These are phyloP conservation scores for Aspergillus bertholletiae DNA, from an alignment of 495 filamentous ascomycete species.

Conservation along the genomic window DNA sequence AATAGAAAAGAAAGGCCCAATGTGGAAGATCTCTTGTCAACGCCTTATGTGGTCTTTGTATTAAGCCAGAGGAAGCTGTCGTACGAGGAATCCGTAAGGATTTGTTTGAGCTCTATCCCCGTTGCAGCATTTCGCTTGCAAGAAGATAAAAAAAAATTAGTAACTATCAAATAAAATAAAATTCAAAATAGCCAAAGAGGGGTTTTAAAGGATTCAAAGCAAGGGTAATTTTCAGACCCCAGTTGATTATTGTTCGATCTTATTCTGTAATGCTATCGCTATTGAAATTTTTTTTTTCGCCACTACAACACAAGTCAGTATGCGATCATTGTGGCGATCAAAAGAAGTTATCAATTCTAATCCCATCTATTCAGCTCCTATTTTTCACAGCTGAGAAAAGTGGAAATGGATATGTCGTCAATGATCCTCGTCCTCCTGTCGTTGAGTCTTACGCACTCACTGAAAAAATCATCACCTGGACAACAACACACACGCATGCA, in stretches of 20 bases:
- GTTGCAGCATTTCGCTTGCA: not conserved
- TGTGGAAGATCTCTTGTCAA: not conserved
- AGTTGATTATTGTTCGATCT: conserved; percentile 9
- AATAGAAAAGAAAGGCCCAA: not conserved
- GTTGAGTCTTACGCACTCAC: conserved; percentile 11
- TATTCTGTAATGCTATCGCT: conserved; percentile 3
- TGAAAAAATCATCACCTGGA: conserved; percentile 6
- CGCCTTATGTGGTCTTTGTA: not conserved
- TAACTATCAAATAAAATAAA: no score
- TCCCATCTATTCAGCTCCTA: not conserved
- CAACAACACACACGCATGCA: conserved; percentile 15
- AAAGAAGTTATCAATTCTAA: not conserved
- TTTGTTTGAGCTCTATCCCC: not conserved
- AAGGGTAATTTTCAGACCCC: not conserved
- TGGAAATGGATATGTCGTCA: not conserved
- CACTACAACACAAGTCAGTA: not conserved
- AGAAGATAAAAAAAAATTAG: conserved; percentile 9
- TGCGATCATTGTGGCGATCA: not conserved
- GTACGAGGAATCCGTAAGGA: not conserved
- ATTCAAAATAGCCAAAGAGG: conserved; percentile 2
- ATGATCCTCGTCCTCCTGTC: not conserved
- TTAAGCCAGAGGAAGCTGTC: not conserved
- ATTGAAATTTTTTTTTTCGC: not conserved
- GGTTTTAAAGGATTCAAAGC: not conserved
- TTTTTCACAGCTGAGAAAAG: not conserved